Evolutionary conservation across 345 rosid species (phyloP), one percentile per base, ranked within the genome.

Genomic region (Sisymbrium altissimum): DNA sequence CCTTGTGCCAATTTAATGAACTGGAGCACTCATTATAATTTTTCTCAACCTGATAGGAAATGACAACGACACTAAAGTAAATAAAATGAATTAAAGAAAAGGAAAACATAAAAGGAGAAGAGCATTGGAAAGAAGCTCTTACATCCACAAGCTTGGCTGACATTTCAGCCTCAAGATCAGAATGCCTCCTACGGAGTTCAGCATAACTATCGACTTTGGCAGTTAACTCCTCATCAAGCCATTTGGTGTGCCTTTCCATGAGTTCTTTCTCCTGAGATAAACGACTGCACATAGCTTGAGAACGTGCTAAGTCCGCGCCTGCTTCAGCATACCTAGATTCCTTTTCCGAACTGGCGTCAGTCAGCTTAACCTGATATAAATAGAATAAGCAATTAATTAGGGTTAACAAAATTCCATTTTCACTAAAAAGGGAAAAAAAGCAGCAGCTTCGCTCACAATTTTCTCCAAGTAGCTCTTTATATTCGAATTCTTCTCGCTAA

Each of bases 191-290:
- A 46, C 93, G 96, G 68, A 86, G 69, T 70, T 88, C 86, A 41
- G 80, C 70, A 39, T 87, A 84, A 70, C 83, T 81, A 45, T 85
- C 91, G 33, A 81, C 89, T 81, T 95, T 95, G 64, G 84, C 64
- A 11, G 87, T 87, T 82, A 95, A 72, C 85, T 95, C 97, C 35
- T 92, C 92, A 66, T 95, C 88, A 64, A 95, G 88, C 99, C 99
- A 95, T 18, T 73, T 59, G 77, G 93, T 92, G 77, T 95, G 99
- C 79, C 89, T 86, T 79, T 88, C 89, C 39, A 85, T 75, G 70
- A 95, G 93, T 65, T 95, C 99, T 79, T 95, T 95, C 86, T 87
- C 99, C 97, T 95, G 99, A 30, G 82, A 84, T 74, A 89, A 81
- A 12, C 97, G 99, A 79, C 84, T 63, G 76, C 88, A 84, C 44